Conservation (phyloP, 441 rosid genomes). For the Arabidopsis lyrata region DNA sequence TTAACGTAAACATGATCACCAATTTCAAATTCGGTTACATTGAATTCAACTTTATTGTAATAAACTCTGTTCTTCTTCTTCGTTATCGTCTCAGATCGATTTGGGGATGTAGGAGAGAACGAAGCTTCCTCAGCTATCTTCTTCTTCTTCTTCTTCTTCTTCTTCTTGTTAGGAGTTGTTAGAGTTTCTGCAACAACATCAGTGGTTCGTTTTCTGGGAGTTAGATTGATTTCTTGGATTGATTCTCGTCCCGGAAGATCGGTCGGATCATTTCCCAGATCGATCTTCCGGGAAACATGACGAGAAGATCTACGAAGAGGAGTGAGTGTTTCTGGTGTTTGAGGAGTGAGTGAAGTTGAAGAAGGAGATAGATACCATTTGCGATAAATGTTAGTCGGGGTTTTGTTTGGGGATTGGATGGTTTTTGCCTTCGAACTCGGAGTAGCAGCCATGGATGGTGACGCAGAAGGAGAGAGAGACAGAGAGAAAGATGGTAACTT, state of each 20-base stretch:
- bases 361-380: no score
- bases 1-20: conserved; percentile 90
- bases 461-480: no score
- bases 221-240: conserved; percentile 32
- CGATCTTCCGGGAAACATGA: no score
- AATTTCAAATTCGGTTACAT: conserved; percentile 73
- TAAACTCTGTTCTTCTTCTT: conserved; percentile 62
- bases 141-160: conserved; percentile 39
- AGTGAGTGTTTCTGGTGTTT: no score
- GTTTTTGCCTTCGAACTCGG: no score
- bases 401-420: no score
- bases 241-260: conserved; percentile 14
- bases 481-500: no score
- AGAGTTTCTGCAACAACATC: not conserved
- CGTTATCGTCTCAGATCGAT: conserved; percentile 52
- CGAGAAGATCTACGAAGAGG: no score
- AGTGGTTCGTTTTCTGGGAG: conserved; percentile 35
- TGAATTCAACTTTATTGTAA: conserved; percentile 74
- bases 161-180: conserved; percentile 5
- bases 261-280: not conserved
- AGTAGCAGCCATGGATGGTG: no score
- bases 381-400: no score
- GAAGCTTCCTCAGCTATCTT: conserved; percentile 39
- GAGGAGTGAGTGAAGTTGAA: no score
- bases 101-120: conserved; percentile 66